Conservation (phyloP, 495 filamentous ascomycete species). For the Podospora australis region DNA sequence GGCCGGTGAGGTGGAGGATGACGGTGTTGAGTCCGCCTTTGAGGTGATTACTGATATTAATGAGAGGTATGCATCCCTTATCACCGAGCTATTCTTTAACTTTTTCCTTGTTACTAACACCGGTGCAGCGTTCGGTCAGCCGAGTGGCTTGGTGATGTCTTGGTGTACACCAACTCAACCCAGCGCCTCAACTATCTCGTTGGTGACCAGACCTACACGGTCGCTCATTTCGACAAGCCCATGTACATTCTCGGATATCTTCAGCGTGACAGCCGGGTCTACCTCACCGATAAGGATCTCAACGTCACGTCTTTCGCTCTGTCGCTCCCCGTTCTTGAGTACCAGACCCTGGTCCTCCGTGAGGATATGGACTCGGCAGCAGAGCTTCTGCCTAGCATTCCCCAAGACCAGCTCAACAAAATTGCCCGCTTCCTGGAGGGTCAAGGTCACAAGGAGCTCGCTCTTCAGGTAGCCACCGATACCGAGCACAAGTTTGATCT, state of each 20-base stretch:
- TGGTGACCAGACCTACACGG: constrained; percentile 96
- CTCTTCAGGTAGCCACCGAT: constrained; percentile 93
- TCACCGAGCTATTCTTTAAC: neutral
- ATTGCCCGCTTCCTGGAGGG: constrained; percentile 97
- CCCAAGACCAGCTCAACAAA: constrained; percentile 89
- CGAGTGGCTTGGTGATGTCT: constrained; percentile 96
- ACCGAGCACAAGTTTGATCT: constrained; percentile 95
- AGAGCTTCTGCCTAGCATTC: constrained; percentile 75
- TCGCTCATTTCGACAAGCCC: constrained; percentile 90
- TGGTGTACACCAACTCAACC: constrained; percentile 95
- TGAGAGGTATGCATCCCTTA: constrained; percentile 53
- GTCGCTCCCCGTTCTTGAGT: constrained; percentile 91
- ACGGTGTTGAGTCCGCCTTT: constrained; percentile 95
- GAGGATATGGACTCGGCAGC: constrained; percentile 91
- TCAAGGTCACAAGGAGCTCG: constrained; percentile 91
- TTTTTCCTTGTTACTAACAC: constrained; percentile 15
- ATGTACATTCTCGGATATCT: constrained; percentile 96
- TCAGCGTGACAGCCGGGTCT: constrained; percentile 85
- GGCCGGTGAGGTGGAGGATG: constrained; percentile 77
- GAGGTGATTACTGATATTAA: constrained; percentile 93
- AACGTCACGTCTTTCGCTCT: constrained; percentile 83
- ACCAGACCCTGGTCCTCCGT: constrained; percentile 91
- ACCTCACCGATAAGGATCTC: constrained; percentile 93
- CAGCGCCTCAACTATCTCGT: constrained; percentile 98
- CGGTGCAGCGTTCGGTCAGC: constrained; percentile 72